Evolutionary conservation across 2,329 filamentous ascomycete species (phyloP).

Genomic region (Thyridium curvatum): DNA sequence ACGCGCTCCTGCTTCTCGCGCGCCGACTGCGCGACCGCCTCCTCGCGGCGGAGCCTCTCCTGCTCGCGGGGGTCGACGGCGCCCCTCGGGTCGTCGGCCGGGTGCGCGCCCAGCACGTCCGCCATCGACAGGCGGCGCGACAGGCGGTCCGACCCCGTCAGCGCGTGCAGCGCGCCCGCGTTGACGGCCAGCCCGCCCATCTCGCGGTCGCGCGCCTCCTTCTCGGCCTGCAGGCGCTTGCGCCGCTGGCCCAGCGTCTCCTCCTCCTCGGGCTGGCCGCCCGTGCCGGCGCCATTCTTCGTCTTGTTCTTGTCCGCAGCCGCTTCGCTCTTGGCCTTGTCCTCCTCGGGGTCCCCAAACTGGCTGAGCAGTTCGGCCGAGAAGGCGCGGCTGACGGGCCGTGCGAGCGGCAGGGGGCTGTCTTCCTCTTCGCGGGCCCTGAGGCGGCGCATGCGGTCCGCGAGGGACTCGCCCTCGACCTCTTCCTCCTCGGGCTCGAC

Average conservation of each 20-base stretch:
- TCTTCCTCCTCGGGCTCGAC: constrained; percentile 38
- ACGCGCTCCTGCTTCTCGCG: constrained; percentile 34
- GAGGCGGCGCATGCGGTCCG: constrained; percentile 58
- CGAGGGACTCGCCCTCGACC: constrained; percentile 60
- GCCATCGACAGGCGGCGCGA: constrained; percentile 49
- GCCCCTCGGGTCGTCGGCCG: constrained; percentile 23
- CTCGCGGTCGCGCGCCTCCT: constrained; percentile 55
- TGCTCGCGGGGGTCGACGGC: constrained; percentile 29
- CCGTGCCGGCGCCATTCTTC: constrained; percentile 21
- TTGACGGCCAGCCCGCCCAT: constrained; percentile 26
- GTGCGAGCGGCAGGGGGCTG: constrained; percentile 40
- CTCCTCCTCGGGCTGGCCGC: constrained; percentile 45
- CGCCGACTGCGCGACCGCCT: constrained; percentile 31
- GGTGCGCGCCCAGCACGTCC: constrained; percentile 45
- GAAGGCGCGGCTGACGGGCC: constrained; percentile 60
- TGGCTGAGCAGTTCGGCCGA: constrained; percentile 62
- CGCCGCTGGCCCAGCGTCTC: constrained; percentile 77
- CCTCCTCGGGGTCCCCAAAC: constrained; percentile 46
- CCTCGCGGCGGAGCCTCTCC: constrained; percentile 32
- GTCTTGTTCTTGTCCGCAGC: constrained; percentile 21
- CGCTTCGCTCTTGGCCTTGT: constrained; percentile 17
- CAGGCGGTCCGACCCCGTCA: constrained; percentile 18
- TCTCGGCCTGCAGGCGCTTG: constrained; percentile 63
- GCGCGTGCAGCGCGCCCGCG: constrained; percentile 4
- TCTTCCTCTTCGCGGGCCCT: constrained; percentile 46